phyloP scores from a whole-genome alignment of 306 rosid species.

The Acacia crassicarpa region DNA sequence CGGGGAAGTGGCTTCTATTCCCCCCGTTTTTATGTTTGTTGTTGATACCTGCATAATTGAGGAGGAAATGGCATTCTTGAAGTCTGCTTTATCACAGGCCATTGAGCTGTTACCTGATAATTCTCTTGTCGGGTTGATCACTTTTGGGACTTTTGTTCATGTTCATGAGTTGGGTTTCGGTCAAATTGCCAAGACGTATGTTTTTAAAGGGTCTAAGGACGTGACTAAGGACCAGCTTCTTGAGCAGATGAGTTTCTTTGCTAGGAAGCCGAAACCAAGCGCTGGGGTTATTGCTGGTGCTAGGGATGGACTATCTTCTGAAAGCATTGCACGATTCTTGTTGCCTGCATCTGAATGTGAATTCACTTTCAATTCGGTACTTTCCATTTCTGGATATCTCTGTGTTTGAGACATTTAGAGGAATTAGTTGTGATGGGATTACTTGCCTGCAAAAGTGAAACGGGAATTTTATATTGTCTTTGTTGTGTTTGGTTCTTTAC shows the following conservation, averaged over 20 bases:
- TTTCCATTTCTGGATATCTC: neutral
- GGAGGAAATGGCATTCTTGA: constrained; percentile 74
- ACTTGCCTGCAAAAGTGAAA: neutral
- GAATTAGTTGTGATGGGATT: neutral
- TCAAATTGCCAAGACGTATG: constrained; percentile 68
- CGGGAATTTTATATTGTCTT: neutral
- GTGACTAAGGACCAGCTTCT: constrained; percentile 78
- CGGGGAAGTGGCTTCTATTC: constrained; percentile 30
- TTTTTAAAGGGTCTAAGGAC: constrained; percentile 82
- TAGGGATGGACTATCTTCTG: constrained; percentile 76
- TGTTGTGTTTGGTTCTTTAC: neutral
- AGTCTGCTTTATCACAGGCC: constrained; percentile 76
- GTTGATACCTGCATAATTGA: constrained; percentile 82
- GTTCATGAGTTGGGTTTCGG: constrained; percentile 93
- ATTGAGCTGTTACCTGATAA: constrained; percentile 80
- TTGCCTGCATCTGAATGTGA: constrained; percentile 84
- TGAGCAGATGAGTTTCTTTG: constrained; percentile 84
- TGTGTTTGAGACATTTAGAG: neutral
- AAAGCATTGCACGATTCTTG: constrained; percentile 80
- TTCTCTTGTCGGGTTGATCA: constrained; percentile 81
- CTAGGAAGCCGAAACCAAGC: constrained; percentile 69
- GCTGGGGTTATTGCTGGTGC: constrained; percentile 89
- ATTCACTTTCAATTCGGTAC: constrained; percentile 77
- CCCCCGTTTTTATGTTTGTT: constrained; percentile 79
- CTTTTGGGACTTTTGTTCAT: constrained; percentile 76